Evolutionary conservation across 345 rosid genomes (phyloP), one percentile per base, ranked within the genome.

Genomic region (Atalantia buxifolia): DNA sequence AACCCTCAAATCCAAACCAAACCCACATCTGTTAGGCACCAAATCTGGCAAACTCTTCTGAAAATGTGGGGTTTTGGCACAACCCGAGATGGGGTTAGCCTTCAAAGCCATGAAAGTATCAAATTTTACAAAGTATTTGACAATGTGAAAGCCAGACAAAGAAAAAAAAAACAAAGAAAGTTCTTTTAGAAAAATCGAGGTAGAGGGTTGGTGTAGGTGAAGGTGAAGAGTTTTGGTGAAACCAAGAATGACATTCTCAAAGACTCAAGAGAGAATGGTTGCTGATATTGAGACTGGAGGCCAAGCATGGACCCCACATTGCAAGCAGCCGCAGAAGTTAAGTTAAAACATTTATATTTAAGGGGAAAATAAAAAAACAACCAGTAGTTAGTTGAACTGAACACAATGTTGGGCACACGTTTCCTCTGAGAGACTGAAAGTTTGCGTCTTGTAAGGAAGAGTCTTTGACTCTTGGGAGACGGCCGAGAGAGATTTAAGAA

Each of bases 71-170:
- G 75, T 82, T 73, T 81, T 83, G n/a, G 87, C 89, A 84, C 81
- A 78, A 77, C 83, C 86, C 94, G 86, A 90, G 69, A 86, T 74
- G 84, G 92, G 78, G 59, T 80, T 83, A 69, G 81, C 86, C 89
- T 84, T 89, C 79, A 84, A 80, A 83, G 93, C 92, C 98, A 94
- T 84, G 72, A 63, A 68, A 74, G 79, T 62, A 22, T 16, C 38
- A 57, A 80, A 75, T 76, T 84, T 81, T 76, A 68, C 31, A 69
- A 65, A 68, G 30, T 25, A 61, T 53, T 13, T 69, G 33, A 80
- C 69, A 79, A 83, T 77, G 78, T 64, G 42, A 82, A 65, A 33
- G 53, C 36, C 16, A 79, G 28, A 71, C 57, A 36, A 2, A 45
- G 36, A 27, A 30, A 67, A 45, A 69, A 63, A 50, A 74, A 25